Conservation (phyloP, 305 asterid species). For the Euphrasia arctica region DNA sequence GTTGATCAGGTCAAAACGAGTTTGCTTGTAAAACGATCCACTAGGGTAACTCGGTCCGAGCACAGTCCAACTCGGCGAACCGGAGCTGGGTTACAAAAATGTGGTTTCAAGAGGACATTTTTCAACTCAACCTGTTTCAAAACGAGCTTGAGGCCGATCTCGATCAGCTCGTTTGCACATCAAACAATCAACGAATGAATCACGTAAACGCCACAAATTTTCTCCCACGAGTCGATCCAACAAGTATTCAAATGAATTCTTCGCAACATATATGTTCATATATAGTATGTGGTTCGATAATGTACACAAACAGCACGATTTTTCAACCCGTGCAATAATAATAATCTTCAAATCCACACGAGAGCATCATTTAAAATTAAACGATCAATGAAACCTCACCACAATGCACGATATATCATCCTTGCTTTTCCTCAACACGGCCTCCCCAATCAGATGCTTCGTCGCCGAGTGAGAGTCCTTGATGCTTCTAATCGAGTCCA, state of each 20-base stretch:
- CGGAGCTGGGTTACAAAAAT: too few species aligned
- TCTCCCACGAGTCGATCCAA: not conserved
- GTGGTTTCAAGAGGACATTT: too few species aligned
- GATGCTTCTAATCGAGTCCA: slow-evolving; percentile 53
- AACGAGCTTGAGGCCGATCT: too few species aligned
- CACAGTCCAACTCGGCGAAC: too few species aligned
- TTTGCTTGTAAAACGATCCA: too few species aligned
- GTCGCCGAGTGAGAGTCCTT: slow-evolving; percentile 74
- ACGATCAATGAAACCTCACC: slow-evolving; percentile 53
- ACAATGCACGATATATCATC: slow-evolving; percentile 94
- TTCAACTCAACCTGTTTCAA: too few species aligned
- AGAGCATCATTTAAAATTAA: not conserved
- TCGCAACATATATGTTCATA: not conserved
- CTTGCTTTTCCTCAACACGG: slow-evolving; percentile 67
- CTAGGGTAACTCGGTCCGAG: too few species aligned
- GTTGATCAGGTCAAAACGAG: too few species aligned
- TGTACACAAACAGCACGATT: slow-evolving; percentile 7
- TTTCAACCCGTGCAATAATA: not conserved
- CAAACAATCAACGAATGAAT: not conserved
- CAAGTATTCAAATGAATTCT: not conserved
- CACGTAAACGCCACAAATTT: not conserved
- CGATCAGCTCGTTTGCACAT: not conserved
- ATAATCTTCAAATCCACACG: not conserved
- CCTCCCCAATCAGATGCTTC: slow-evolving; percentile 62
- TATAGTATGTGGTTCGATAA: not conserved